A percentile compares a stretch with the other conserved stretches of the same genome.
Evolutionary conservation across 805 yeast species (phyloP).

Genomic region (Kodamaea kaohsiungensis): DNA sequence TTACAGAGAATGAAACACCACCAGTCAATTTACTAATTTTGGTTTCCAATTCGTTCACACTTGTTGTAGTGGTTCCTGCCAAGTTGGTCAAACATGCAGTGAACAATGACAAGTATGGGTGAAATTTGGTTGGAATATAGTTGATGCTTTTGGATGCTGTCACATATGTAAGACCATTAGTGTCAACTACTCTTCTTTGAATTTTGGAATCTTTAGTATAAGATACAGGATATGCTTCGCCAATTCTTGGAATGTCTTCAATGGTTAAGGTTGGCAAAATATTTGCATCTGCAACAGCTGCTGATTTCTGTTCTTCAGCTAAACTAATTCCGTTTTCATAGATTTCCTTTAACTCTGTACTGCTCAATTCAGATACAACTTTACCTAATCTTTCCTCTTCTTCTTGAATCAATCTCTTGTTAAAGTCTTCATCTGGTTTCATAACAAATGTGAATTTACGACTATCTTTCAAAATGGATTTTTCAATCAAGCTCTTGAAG

Average conservation of each 20-base stretch:
- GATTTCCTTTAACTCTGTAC: constrained; percentile 50
- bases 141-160: constrained; percentile 64
- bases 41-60: constrained; percentile 83
- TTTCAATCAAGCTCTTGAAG: constrained; percentile 59
- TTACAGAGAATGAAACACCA: constrained; percentile 67
- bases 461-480: constrained; percentile 46
- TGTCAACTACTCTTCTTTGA: constrained; percentile 58
- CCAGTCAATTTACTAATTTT: constrained; percentile 83
- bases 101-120: constrained; percentile 75
- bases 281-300: constrained; percentile 68
- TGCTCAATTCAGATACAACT: constrained; percentile 32
- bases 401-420: constrained; percentile 49
- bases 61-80: constrained; percentile 69
- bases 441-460: constrained; percentile 66
- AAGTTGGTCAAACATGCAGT: constrained; percentile 77
- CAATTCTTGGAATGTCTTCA: constrained; percentile 66
- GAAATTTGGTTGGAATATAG: constrained; percentile 58
- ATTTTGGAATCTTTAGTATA: constrained; percentile 25
- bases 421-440: constrained; percentile 66
- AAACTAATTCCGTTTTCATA: constrained; percentile 60
- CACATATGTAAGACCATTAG: constrained; percentile 81
- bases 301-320: constrained; percentile 55
- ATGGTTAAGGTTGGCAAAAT: constrained; percentile 78
- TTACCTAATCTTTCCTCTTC: constrained; percentile 54
- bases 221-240: constrained; percentile 37